A percentile compares a stretch with the other conserved stretches of the same genome.
phyloP scores from a whole-genome alignment of 2,329 filamentous ascomycete genomes.

The Fusarium staphyleae region DNA sequence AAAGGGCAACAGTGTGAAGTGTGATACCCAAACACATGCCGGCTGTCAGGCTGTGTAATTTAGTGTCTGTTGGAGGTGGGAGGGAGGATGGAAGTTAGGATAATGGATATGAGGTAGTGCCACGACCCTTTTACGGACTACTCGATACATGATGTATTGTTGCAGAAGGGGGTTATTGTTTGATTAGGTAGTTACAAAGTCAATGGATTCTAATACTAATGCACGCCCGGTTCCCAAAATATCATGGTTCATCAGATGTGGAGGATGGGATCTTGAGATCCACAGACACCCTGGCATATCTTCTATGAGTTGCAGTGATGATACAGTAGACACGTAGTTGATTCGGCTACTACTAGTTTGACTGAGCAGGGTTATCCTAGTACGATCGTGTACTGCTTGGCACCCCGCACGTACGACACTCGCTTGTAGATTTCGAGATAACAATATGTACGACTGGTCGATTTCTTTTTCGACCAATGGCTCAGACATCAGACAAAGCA shows the following conservation, averaged over 20 bases:
- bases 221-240: constrained; percentile 12
- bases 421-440: not conserved
- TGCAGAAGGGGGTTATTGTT: not conserved
- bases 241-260: not conserved
- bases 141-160: not conserved
- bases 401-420: constrained; percentile 14
- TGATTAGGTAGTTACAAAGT: constrained; percentile 16
- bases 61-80: constrained; percentile 6
- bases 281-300: not conserved
- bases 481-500: constrained; percentile 15
- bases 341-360: constrained; percentile 34
- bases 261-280: not conserved
- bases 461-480: not conserved
- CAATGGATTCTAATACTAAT: constrained; percentile 32
- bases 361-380: constrained; percentile 9
- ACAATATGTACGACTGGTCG: not conserved
- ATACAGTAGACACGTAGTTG: constrained; percentile 24
- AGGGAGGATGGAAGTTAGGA: not conserved
- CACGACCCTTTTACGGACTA: not conserved
- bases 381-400: constrained; percentile 9
- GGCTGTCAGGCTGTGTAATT: constrained; percentile 35
- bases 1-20: constrained; percentile 18
- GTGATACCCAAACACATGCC: constrained; percentile 40
- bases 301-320: constrained; percentile 3
- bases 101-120: not conserved